These are phyloP conservation scores for Rhododendron griersonianum DNA, from an alignment of 148 eudicot genomes.

Conservation along the genomic window DNA sequence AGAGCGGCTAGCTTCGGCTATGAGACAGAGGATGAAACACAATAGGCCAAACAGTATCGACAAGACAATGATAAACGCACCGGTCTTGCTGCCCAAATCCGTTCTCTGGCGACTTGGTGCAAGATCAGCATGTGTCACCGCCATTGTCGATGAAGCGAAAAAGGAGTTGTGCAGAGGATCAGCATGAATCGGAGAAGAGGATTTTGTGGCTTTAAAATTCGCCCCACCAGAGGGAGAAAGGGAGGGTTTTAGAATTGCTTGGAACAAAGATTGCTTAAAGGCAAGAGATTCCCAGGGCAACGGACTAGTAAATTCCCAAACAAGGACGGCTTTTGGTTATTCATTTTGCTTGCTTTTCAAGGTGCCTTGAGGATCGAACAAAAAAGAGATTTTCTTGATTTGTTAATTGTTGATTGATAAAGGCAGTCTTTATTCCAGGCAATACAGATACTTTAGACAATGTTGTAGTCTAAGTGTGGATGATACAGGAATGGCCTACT, in stretches of 20 bases:
- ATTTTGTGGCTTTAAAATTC: constrained; percentile 1
- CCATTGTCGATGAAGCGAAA: constrained; percentile 25
- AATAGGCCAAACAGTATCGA: constrained; percentile 37
- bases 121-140: constrained; percentile 56
- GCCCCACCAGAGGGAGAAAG: background rate
- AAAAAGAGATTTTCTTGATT: background rate
- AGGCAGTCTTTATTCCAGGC: background rate
- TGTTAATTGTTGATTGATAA: background rate
- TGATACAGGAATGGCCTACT: background rate
- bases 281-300: constrained; percentile 47
- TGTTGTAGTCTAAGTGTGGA: background rate
- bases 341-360: constrained; percentile 1
- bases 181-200: constrained; percentile 5
- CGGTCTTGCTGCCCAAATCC: constrained; percentile 37
- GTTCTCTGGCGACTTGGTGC: constrained; percentile 28
- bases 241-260: constrained; percentile 60
- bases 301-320: constrained; percentile 14
- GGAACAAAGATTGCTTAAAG: constrained; percentile 96
- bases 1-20: constrained; percentile 49
- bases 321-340: background rate
- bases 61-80: constrained; percentile 28
- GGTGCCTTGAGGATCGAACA: constrained; percentile 1
- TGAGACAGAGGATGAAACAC: constrained; percentile 55
- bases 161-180: background rate
- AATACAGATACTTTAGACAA: background rate